Base-by-base conservation (phyloP, 2,329 filamentous ascomycete genomes). In the Monosporascus sp. region DNA sequence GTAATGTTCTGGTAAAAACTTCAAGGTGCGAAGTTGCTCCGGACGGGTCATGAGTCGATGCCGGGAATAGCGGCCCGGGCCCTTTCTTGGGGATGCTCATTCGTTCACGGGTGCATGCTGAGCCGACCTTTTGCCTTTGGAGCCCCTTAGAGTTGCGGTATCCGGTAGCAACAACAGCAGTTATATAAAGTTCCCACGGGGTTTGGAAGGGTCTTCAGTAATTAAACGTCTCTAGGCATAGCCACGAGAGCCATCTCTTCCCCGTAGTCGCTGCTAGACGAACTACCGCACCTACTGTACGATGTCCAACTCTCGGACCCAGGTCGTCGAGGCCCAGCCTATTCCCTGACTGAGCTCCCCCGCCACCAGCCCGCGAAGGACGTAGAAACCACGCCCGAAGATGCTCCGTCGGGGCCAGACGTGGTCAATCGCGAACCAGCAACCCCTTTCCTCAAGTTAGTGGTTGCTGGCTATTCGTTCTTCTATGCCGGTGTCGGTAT, bases 401-500 rank as follows among this genome's bases (percentile, higher is more conserved):
- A 60, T 20, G 53, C 54, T 3, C 46, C 53, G 25, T 27, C 54
- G 6, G 55, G 49, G 5, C 35, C 17, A 4, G 54, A 59, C 35
- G 53, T 56, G 17, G 38, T 66, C 7, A 52, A 56, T 15, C 59
- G 57, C 24, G 61, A 67, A 48, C 35, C 59, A 15, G 53, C 49
- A 5, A 62, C 61, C 2, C 66, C 65, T 0, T 50, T 71, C 20
- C 55, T 80, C 37, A 84, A 82, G 62, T 66, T 86, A 2, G 51
- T 78, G 38, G 79, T 79, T 44, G 76, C 79, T 2, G 78, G 77
- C 0, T 79, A 85, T 57, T 83, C 81, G 0, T 87, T 87, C 70
- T 85, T 87, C 61, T 81, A 83, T 31, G 82, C 84, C 0, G 84
- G 85, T 0, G 73, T 81, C 48, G 43, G 43, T 46, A 46, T 15